Evolutionary conservation across 2,329 filamentous ascomycete genomes (phyloP).

Genomic region (Paraconiothyrium brasiliense): DNA sequence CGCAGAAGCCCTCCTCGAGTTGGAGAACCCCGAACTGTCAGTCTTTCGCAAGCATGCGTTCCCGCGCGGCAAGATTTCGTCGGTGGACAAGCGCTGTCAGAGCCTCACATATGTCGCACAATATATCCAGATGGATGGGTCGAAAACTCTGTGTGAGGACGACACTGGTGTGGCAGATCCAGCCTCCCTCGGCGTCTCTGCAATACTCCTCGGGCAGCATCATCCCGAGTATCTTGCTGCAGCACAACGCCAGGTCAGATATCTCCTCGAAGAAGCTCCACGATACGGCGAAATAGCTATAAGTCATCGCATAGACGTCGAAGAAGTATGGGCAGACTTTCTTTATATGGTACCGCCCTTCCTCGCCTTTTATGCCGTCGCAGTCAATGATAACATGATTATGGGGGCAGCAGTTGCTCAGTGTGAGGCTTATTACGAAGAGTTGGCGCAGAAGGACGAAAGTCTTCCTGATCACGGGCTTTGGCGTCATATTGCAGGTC

Average conservation of each 20-base stretch:
- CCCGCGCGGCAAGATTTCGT: slow-evolving; percentile 37
- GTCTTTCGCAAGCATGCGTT: slow-evolving; percentile 51
- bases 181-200: slow-evolving; percentile 55
- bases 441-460: slow-evolving; percentile 39
- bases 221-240: slow-evolving; percentile 47
- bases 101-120: slow-evolving; percentile 46
- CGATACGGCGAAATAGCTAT: slow-evolving; percentile 57
- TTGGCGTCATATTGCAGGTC: slow-evolving; percentile 59
- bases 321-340: slow-evolving; percentile 60
- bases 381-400: slow-evolving; percentile 43
- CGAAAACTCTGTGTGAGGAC: slow-evolving; percentile 42
- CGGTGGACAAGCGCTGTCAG: slow-evolving; percentile 31
- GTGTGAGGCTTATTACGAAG: slow-evolving; percentile 53
- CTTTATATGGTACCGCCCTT: slow-evolving; percentile 61
- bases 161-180: slow-evolving; percentile 55
- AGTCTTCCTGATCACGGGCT: slow-evolving; percentile 28
- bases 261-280: slow-evolving; percentile 52
- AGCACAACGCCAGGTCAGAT: slow-evolving; percentile 52
- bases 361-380: slow-evolving; percentile 58
- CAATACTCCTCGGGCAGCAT: slow-evolving; percentile 54
- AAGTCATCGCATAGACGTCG: slow-evolving; percentile 54
- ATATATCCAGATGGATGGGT: slow-evolving; percentile 38
- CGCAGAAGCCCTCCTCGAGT: slow-evolving; percentile 52
- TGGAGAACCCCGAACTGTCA: slow-evolving; percentile 45
- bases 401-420: slow-evolving; percentile 51